Conservation (phyloP, 2,329 filamentous ascomycete genomes). For the Xylariaceae sp. region DNA sequence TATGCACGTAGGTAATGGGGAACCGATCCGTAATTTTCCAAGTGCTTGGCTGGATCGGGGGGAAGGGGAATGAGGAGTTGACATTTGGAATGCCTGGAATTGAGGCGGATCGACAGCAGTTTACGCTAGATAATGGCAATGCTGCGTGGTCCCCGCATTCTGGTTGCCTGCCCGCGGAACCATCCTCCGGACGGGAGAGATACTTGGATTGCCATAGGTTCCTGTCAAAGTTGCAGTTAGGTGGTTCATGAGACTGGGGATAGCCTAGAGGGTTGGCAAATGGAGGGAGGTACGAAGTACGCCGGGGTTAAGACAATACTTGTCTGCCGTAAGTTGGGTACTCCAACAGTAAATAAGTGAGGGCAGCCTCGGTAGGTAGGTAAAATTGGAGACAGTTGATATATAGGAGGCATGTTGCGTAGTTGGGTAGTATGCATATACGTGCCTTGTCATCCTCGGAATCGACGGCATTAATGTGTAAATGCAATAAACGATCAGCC, state of each 20-base stretch:
- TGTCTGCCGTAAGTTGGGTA: too few species aligned
- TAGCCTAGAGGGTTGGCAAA: too few species aligned
- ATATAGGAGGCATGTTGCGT: too few species aligned
- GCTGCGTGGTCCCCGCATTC: too few species aligned
- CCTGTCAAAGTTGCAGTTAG: too few species aligned
- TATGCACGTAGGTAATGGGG: constrained; percentile 6
- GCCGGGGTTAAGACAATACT: too few species aligned
- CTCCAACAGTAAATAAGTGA: too few species aligned
- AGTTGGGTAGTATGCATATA: background rate
- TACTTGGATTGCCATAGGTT: too few species aligned
- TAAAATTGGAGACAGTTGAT: background rate
- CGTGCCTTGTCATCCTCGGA: background rate
- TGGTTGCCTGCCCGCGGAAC: too few species aligned
- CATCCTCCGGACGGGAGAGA: too few species aligned
- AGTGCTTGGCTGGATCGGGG: background rate
- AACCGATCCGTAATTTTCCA: constrained; percentile 2
- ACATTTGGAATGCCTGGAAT: background rate
- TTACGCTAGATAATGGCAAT: background rate
- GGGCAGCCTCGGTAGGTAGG: background rate
- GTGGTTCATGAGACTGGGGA: too few species aligned
- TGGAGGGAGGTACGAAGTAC: too few species aligned
- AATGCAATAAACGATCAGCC: constrained; percentile 14
- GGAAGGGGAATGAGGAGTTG: background rate
- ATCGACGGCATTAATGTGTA: background rate
- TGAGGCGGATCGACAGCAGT: background rate